These are phyloP conservation scores for Phytopythium vexans DNA, from an alignment of 352 stramenopile genomes.

Conservation along the genomic window DNA sequence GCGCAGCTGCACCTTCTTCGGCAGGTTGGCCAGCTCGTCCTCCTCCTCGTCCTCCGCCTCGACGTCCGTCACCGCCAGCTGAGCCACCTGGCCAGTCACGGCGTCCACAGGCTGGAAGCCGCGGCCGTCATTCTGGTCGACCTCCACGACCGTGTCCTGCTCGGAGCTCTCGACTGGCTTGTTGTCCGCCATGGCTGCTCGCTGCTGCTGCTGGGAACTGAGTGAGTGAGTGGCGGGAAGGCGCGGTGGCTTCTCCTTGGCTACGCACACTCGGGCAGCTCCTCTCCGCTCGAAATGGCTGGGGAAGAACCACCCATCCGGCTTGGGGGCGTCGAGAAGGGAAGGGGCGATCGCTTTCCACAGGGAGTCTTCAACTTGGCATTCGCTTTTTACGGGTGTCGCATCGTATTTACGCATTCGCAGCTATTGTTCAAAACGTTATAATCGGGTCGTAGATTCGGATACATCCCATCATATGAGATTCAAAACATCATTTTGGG, in stretches of 20 bases:
- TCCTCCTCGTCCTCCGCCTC: slow-evolving; percentile 36
- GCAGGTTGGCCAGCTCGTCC: slow-evolving; percentile 58
- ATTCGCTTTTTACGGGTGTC: no score
- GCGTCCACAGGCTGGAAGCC: slow-evolving; percentile 57
- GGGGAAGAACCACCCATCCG: no score
- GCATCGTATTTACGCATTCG: no score
- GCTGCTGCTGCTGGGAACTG: slow-evolving; percentile 1
- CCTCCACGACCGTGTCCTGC: slow-evolving; percentile 52
- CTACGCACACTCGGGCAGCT: not conserved
- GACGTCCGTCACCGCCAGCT: slow-evolving; percentile 22
- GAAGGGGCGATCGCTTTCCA: no score
- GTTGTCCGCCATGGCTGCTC: slow-evolving; percentile 28
- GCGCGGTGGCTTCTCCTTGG: not conserved
- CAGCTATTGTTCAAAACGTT: no score
- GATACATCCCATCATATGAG: no score
- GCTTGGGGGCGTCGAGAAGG: no score
- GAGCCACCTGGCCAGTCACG: slow-evolving; percentile 32
- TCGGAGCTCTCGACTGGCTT: slow-evolving; percentile 27
- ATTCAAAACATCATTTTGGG: no score
- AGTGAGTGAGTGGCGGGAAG: slow-evolving; percentile 3
- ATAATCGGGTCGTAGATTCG: no score
- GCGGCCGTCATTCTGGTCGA: slow-evolving; percentile 59
- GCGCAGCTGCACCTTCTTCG: slow-evolving; percentile 70
- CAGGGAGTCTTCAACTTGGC: no score
- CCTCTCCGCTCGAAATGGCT: not conserved